Percentiles rank a stretch among this genome's conserved stretches.
These are phyloP conservation scores for Torulaspora franciscae DNA, from an alignment of 805 yeast genomes.

Conservation along the genomic window DNA sequence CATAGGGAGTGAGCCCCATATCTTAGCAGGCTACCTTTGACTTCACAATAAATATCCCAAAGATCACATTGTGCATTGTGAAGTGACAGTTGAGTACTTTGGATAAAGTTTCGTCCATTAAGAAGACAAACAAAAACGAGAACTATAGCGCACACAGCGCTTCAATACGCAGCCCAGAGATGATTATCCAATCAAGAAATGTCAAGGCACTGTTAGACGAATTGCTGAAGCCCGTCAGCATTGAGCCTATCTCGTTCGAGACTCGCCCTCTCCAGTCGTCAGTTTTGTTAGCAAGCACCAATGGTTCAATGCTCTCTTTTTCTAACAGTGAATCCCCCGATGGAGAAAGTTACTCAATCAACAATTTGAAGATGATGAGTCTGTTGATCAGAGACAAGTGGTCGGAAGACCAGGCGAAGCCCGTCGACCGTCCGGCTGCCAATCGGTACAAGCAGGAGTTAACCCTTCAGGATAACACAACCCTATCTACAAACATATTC, in stretches of 20 bases:
- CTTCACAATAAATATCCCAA: too few species aligned
- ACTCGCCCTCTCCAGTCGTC: conserved; percentile 26
- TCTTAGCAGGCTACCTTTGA: too few species aligned
- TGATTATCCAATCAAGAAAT: conserved; percentile 27
- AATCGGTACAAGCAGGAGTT: conserved; percentile 18
- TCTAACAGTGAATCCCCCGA: conserved; percentile 14
- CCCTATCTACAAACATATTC: conserved; percentile 23
- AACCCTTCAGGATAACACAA: conserved; percentile 1
- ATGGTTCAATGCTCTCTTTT: conserved; percentile 32
- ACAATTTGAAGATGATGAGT: conserved; percentile 34
- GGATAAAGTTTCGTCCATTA: too few species aligned
- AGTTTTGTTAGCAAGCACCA: conserved; percentile 21
- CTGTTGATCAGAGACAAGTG: conserved; percentile 33
- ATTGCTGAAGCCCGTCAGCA: conserved; percentile 20
- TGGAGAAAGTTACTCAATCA: conserved; percentile 18
- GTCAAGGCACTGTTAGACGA: conserved; percentile 20
- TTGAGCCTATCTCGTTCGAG: conserved; percentile 16
- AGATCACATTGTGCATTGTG: too few species aligned
- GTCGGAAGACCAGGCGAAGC: conserved; percentile 28
- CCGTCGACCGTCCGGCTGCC: conserved; percentile 10
- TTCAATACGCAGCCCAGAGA: neutral
- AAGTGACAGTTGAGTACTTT: too few species aligned
- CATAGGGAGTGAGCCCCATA: too few species aligned
- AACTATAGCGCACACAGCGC: neutral
- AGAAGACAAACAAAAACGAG: neutral